Conservation (phyloP, 1,284 basidiomycete genomes). For the Moniliella sp. region DNA sequence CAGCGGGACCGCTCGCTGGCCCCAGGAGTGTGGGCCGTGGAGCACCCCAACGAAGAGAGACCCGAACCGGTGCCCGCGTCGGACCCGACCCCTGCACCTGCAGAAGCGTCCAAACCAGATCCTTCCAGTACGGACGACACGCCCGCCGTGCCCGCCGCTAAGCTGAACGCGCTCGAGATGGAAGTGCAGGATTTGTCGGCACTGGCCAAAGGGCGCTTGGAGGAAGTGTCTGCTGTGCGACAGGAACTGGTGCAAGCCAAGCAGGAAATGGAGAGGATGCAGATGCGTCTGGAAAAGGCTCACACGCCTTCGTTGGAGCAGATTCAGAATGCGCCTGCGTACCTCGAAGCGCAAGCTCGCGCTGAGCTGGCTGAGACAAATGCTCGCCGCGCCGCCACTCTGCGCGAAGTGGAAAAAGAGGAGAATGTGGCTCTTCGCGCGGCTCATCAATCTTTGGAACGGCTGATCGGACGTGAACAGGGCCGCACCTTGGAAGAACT, state of each 20-base stretch:
- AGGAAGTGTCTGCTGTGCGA: background rate
- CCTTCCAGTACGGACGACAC: background rate
- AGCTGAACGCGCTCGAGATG: background rate
- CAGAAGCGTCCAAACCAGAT: background rate
- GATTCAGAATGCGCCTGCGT: too few relatives aligned
- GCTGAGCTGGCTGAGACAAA: background rate
- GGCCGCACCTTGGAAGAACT: constrained; percentile 45
- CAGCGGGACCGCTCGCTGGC: background rate
- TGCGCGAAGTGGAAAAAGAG: background rate
- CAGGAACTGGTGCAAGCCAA: too few relatives aligned
- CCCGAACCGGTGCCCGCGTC: background rate
- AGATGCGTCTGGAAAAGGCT: too few relatives aligned
- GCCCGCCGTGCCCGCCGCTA: background rate
- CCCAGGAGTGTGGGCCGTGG: background rate
- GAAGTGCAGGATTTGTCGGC: background rate
- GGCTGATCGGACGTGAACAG: background rate
- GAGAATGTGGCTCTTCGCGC: background rate
- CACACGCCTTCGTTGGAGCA: too few relatives aligned
- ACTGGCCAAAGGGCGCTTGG: background rate
- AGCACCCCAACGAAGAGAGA: background rate
- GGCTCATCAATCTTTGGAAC: background rate
- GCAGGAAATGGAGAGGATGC: too few relatives aligned
- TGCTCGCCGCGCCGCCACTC: background rate
- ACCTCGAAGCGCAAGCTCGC: background rate
- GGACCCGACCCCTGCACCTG: too few relatives aligned